Percentiles rank a stretch among this genome's conserved stretches.
These are phyloP conservation scores for Malassezia arunalokei DNA, from an alignment of 1,284 basidiomycete species.

Conservation along the genomic window DNA sequence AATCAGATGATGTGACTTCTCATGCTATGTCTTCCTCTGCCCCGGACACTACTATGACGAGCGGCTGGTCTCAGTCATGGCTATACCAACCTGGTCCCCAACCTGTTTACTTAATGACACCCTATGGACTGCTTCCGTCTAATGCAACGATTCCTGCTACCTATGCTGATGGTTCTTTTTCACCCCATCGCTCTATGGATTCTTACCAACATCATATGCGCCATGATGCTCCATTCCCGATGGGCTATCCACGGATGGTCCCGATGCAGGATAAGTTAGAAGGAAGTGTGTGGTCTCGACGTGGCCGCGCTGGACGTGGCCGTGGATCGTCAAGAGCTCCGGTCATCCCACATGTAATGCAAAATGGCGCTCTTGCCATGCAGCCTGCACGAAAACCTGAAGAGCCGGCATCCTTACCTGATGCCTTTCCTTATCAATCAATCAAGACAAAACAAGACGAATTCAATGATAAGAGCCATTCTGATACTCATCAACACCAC, in stretches of 20 bases:
- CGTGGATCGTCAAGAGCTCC: not conserved
- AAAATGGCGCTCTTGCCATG: not conserved
- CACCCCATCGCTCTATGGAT: not conserved
- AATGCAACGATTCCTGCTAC: not conserved
- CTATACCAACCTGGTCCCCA: not conserved
- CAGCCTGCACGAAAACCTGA: no score
- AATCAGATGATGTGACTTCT: not conserved
- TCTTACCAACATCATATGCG: not conserved
- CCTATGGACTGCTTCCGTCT: not conserved
- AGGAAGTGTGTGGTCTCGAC: not conserved
- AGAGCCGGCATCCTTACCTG: no score
- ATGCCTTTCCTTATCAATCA: no score
- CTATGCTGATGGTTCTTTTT: conserved; percentile 13
- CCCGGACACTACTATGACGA: not conserved
- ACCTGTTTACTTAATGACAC: not conserved
- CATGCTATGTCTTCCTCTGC: not conserved
- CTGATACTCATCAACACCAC: no score
- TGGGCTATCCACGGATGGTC: not conserved
- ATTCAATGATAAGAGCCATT: no score
- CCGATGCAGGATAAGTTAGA: not conserved
- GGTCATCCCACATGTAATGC: not conserved
- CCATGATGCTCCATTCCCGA: not conserved
- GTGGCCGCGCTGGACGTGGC: not conserved
- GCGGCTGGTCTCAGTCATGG: not conserved
- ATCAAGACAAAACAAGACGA: no score